A percentile compares a stretch with the other conserved stretches of the same genome.
Evolutionary conservation across 345 rosid species (phyloP).

Genomic region (Aethionema arabicum): DNA sequence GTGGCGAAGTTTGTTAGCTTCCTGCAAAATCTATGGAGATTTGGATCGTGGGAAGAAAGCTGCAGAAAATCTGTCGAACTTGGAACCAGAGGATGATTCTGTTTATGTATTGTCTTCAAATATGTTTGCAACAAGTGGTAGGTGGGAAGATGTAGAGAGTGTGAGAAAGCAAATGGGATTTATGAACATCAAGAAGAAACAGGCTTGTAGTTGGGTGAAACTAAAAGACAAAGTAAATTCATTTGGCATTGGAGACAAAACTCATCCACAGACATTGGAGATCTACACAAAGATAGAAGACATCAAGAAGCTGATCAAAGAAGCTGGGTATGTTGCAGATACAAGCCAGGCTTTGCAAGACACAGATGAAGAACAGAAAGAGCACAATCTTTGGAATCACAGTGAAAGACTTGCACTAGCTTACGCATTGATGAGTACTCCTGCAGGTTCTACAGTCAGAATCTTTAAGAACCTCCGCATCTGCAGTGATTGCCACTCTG

Average conservation of each 20-base stretch:
- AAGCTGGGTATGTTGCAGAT: conserved; percentile 77
- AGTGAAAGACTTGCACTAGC: conserved; percentile 93
- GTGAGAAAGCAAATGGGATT: conserved; percentile 75
- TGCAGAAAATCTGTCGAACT: conserved; percentile 53
- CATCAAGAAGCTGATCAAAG: conserved; percentile 70
- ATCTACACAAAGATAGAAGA: conserved; percentile 74
- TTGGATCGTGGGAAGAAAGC: conserved; percentile 73
- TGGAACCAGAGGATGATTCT: conserved; percentile 77
- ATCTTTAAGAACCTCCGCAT: conserved; percentile 86
- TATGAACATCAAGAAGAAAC: conserved; percentile 68
- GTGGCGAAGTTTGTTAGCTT: conserved; percentile 83
- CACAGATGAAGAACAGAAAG: conserved; percentile 91
- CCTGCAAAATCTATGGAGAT: conserved; percentile 76
- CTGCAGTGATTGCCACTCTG: conserved; percentile 79
- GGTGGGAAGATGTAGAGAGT: conserved; percentile 72
- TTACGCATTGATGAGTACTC: conserved; percentile 57
- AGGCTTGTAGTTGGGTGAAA: conserved; percentile 95
- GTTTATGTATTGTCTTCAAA: conserved; percentile 83
- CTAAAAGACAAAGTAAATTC: conserved; percentile 53
- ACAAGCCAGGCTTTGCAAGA: conserved; percentile 81
- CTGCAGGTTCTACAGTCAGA: conserved; percentile 57
- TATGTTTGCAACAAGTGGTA: conserved; percentile 76
- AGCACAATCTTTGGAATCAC: conserved; percentile 84
- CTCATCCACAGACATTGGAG: conserved; percentile 54
- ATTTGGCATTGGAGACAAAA: conserved; percentile 75